Conservation (phyloP, 768 basidiomycete species). For the Dioszegia crocea region DNA sequence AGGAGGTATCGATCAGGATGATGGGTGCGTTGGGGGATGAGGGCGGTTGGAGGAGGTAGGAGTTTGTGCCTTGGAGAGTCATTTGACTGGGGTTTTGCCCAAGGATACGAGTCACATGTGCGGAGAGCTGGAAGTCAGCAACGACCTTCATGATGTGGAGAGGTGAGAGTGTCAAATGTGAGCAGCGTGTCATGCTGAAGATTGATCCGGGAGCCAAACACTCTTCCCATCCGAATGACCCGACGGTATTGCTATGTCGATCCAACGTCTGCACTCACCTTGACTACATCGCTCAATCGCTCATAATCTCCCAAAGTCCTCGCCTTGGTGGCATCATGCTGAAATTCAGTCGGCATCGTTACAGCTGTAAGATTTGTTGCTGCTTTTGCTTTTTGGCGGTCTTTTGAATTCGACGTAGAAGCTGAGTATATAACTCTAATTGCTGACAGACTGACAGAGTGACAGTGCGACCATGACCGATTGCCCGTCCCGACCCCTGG, state of each 20-base stretch:
- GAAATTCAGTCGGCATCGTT: background rate
- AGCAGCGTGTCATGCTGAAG: too few relatives aligned
- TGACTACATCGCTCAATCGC: conserved; percentile 29
- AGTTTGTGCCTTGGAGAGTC: conserved; percentile 47
- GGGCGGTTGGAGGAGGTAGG: conserved; percentile 44
- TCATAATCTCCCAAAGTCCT: conserved; percentile 17
- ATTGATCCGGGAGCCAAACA: background rate
- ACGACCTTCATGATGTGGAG: too few relatives aligned
- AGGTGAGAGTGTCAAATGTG: too few relatives aligned
- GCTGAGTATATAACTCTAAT: too few relatives aligned
- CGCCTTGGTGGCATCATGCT: conserved; percentile 17
- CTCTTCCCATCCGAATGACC: too few relatives aligned
- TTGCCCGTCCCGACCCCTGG: too few relatives aligned
- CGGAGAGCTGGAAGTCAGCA: conserved; percentile 28
- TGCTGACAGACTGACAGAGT: too few relatives aligned
- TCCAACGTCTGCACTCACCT: conserved; percentile 30
- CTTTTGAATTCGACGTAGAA: too few relatives aligned
- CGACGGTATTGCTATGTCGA: background rate
- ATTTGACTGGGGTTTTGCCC: conserved; percentile 43
- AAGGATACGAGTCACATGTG: conserved; percentile 41
- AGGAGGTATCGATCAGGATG: conserved; percentile 46
- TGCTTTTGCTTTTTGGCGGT: background rate
- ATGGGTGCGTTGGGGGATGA: conserved; percentile 33
- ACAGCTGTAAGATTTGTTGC: background rate
- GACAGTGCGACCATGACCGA: too few relatives aligned